Base-by-base conservation (phyloP, 345 rosid species). In the Hibiscus trionum region DNA sequence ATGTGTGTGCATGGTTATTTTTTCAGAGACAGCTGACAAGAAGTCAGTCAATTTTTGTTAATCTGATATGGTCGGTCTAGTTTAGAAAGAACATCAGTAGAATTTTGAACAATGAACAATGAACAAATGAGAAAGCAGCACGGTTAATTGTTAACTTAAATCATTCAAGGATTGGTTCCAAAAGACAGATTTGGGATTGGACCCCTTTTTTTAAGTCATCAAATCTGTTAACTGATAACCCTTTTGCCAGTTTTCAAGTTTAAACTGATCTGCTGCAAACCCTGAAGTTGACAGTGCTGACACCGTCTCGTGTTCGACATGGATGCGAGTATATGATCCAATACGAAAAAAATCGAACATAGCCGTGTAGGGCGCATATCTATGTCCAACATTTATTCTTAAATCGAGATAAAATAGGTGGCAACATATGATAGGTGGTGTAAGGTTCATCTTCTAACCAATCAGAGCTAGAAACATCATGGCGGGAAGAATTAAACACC, bases 51-150 rank as follows among this genome's bases (percentile, higher is more conserved):
- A 73, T 12, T 39, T 15, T 63, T 49, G 19, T 31, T 21, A 17
- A 53, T 47, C 19, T 46, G 72, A 37, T 37, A 14, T 84, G 87
- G 86, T 80, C 21, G 72, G 72, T 71, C 61, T 37, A 58, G 33
- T 67, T 67, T 56, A 21, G 24, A 33, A 70, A 24, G 50, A 58
- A 55, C 52, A 12, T 11, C 46, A 11, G 42, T 11, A 16, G 47
- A 17, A 58, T 57, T 60, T 39, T 2, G 60, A 26, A 1, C 46
- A 77, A 26, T 2, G 60, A 26, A 1, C 46, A 77, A 26, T 49
- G 68, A 12, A 50, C 58, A 66, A 77, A 72, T 49, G 57, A 26
- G 73, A 59, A 57, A 5, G 16, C 62, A 66, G 29, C 70, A 67
- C 47, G 69, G 21, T 49, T 63, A 35, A 21, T 16, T 47, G 15